Evolutionary conservation across 2,329 filamentous ascomycete genomes (phyloP), one percentile per base, ranked within the genome.

Genomic region (Chrysoporthe austroafricana): DNA sequence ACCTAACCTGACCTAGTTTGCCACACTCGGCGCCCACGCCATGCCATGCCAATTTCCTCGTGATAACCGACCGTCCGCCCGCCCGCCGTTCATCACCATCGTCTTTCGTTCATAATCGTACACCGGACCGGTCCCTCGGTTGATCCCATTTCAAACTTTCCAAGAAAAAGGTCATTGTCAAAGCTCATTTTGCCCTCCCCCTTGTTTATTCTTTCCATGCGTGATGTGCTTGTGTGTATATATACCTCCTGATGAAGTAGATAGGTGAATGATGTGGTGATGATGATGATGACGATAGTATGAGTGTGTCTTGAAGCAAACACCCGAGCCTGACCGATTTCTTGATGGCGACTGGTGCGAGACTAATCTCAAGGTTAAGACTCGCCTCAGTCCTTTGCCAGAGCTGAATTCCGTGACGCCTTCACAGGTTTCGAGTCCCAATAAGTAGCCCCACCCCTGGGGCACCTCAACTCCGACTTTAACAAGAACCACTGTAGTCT

Each of bases 1-100:
- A 62, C 64, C 64, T 67, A 56, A 61, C 7, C 59, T 61, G 43
- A 61, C 42, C 59, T 43, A 36, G 42, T 50, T 36, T 16, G 39
- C 60, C 46, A 63, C 59, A 32, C 43, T 48, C 59, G 42, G 26
- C 59, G n/a, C 42, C 42, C 50, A 43, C 62, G 39, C 46, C 48
- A 54, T 56, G 39, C 62, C 39, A 54, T 34, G 52, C 43, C 52
- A 44, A 63, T 42, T 34, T 43, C 63, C 18, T 66, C 44, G 43
- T 68, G 43, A 36, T 39, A 36, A 59, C 54, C 62, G 32, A 50
- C 54, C 32, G 50, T 34, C 50, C 48, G 48, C 36, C 26, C 52
- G 26, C 36, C 52, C 54, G 21, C 32, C 54, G 7, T 6, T 56
- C 52, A 18, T 34, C 52, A n/a, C 52, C 52, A 34, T 56, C 52